These are phyloP conservation scores for Hortaea werneckii DNA, from an alignment of 2,329 filamentous ascomycete species.

Conservation along the genomic window DNA sequence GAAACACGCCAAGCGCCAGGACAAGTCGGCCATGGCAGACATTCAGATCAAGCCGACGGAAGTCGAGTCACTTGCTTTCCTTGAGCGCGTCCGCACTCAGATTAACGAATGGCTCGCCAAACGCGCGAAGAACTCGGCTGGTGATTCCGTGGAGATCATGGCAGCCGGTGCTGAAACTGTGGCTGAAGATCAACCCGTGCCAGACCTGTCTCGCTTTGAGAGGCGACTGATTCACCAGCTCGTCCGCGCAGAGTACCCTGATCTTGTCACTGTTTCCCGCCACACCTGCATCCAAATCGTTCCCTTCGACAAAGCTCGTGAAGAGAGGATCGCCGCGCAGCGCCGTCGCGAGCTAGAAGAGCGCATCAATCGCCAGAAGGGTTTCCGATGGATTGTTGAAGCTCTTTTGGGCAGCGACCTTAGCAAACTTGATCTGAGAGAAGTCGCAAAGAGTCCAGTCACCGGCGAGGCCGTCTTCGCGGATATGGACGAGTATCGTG, in stretches of 20 bases:
- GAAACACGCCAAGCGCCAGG: slow-evolving; percentile 34
- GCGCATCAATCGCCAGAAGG: slow-evolving; percentile 34
- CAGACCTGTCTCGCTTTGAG: slow-evolving; percentile 47
- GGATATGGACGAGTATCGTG: slow-evolving; percentile 26
- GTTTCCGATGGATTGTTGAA: slow-evolving; percentile 42
- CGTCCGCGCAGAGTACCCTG: slow-evolving; percentile 50
- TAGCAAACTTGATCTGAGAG: slow-evolving; percentile 26
- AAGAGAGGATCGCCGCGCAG: slow-evolving; percentile 31
- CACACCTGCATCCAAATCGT: slow-evolving; percentile 35
- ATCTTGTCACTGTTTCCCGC: slow-evolving; percentile 33
- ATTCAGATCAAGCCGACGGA: slow-evolving; percentile 45
- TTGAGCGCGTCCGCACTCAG: slow-evolving; percentile 32
- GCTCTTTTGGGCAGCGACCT: slow-evolving; percentile 33
- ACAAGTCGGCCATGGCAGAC: slow-evolving; percentile 31
- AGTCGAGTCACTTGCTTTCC: slow-evolving; percentile 41
- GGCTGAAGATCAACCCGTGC: slow-evolving; percentile 2
- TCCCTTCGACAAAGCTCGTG: slow-evolving; percentile 32
- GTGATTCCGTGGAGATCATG: neutral
- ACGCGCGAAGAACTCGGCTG: slow-evolving; percentile 11
- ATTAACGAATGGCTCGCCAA: slow-evolving; percentile 39
- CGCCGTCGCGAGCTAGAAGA: slow-evolving; percentile 31
- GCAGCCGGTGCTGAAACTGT: slow-evolving; percentile 20
- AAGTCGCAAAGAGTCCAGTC: slow-evolving; percentile 25
- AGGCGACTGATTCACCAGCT: slow-evolving; percentile 57
- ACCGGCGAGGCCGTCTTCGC: slow-evolving; percentile 27